phyloP scores from a whole-genome alignment of 768 basidiomycete genomes.

The Tulasnella sp. region DNA sequence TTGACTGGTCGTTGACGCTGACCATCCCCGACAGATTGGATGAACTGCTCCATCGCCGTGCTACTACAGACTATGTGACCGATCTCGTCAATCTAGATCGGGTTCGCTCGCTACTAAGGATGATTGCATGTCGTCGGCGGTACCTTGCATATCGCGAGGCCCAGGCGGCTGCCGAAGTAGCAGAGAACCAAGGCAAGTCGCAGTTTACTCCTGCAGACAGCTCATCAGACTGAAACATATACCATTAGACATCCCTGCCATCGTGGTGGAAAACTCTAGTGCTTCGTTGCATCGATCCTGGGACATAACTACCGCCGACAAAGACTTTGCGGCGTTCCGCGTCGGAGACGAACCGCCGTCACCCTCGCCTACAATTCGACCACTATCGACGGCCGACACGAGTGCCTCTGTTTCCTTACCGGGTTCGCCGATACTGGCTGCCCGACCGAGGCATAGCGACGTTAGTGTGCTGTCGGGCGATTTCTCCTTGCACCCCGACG shows the following conservation, averaged over 20 bases:
- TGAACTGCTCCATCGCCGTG: slow-evolving; percentile 63
- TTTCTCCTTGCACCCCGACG: slow-evolving; percentile 31
- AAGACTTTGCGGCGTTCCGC: slow-evolving; percentile 5
- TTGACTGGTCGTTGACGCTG: not conserved
- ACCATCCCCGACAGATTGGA: slow-evolving; percentile 43
- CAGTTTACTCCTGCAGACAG: not conserved
- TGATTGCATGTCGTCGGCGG: slow-evolving; percentile 56
- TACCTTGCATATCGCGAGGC: slow-evolving; percentile 45
- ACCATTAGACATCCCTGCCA: slow-evolving; percentile 50
- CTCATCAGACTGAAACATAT: too few species aligned
- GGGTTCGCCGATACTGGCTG: too few species aligned
- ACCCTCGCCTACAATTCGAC: not conserved
- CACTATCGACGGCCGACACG: not conserved
- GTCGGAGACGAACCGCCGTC: slow-evolving; percentile 28
- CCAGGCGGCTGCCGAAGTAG: slow-evolving; percentile 18
- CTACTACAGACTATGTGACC: slow-evolving; percentile 65
- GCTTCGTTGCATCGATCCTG: slow-evolving; percentile 37
- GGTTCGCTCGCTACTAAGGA: slow-evolving; percentile 65
- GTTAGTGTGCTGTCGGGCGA: slow-evolving; percentile 43
- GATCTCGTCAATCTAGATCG: slow-evolving; percentile 78
- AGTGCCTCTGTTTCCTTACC: too few species aligned
- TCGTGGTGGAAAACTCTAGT: slow-evolving; percentile 44
- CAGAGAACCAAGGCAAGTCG: slow-evolving; percentile 28
- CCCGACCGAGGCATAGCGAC: too few species aligned
- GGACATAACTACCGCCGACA: slow-evolving; percentile 36